Evolutionary conservation across 179 eudicot genomes (phyloP), one percentile per base, ranked within the genome.

Genomic region (Silene coronaria): DNA sequence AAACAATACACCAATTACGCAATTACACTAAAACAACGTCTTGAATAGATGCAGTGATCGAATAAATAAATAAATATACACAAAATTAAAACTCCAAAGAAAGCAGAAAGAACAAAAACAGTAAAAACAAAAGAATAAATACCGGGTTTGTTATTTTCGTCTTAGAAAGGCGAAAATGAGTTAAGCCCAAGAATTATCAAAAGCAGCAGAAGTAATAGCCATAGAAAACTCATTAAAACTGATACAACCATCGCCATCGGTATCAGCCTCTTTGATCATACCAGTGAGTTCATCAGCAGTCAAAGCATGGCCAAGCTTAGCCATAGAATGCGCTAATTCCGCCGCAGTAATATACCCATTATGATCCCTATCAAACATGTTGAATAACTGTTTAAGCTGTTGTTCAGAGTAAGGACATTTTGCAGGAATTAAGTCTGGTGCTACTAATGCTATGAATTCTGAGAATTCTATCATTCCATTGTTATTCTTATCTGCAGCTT

Each of bases 311-410:
- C 88, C 88, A 19, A 86, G 84, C 72, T 82, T 81, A 2, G 88
- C 85, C 86, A 86, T 86, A 11, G 88, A 86, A 38, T 86, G 85
- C 0, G 85, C 88, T 12, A 86, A 77, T 80, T 86, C 88, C n/a
- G 85, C 86, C 1, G 88, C 80, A 36, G 88, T 86, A 61, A 86
- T 84, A 55, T 70, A 79, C 9, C 88, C 88, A n/a, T 86, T 84
- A 1, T 95, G 97, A 26, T 95, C 99, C n/a, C 92, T 79, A 63
- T 95, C 98, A 36, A 94, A 94, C 92, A 94, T 90, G 74, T 82
- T 81, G 51, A 95, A 95, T 4, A 95, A 74, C 76, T 84, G 91
- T 75, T 71, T 76, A 24, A 95, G 80, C 67, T 95, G 99, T 23
- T 91, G 93, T 62, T 95, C 93, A 4, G 89, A 83, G 88, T 92